Evolutionary conservation across 2,329 filamentous ascomycete genomes (phyloP).

Genomic region (Ilyonectria destructans): DNA sequence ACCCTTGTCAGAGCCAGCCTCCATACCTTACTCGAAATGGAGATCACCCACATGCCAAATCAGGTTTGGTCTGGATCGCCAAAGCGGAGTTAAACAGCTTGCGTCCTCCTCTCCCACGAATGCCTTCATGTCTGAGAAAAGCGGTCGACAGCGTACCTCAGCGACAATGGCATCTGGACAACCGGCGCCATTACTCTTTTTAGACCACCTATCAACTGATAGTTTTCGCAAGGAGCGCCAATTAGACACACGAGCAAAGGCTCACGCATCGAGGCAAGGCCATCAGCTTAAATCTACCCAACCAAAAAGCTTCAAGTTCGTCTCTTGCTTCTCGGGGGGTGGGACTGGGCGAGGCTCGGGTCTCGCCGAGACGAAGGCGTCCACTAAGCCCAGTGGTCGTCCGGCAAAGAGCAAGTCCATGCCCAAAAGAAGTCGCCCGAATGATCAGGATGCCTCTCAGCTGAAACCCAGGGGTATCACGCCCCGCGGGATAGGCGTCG

Average conservation of each 20-base stretch:
- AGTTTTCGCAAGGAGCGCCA: background rate
- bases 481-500: background rate
- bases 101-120: background rate
- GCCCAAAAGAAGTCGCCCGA: background rate
- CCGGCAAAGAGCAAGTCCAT: background rate
- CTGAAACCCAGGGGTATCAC: background rate
- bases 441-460: background rate
- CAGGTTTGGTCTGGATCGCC: background rate
- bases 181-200: background rate
- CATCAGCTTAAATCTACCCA: background rate
- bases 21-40: background rate
- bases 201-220: background rate
- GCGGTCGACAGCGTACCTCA: background rate
- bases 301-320: background rate
- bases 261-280: slow-evolving; percentile 2
- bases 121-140: background rate
- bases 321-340: background rate
- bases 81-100: background rate
- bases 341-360: background rate
- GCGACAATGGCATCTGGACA: background rate
- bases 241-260: background rate
- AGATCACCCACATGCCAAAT: background rate
- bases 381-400: background rate
- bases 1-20: background rate
- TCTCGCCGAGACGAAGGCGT: background rate